phyloP scores from a whole-genome alignment of 2,329 filamentous ascomycete genomes.

The Penicillium brevicompactum region DNA sequence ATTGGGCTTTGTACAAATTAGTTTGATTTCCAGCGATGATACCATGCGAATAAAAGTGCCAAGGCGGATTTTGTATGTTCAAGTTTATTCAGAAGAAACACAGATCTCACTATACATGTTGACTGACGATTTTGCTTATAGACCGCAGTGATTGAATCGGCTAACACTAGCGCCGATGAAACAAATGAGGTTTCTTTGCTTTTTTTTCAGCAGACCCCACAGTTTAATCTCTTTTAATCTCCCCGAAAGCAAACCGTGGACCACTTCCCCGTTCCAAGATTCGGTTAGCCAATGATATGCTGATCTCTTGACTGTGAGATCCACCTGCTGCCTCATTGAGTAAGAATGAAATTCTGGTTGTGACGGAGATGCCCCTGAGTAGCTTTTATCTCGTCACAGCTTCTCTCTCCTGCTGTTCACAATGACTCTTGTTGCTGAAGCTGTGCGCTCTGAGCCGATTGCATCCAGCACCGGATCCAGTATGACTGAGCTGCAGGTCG shows the following conservation, averaged over 20 bases:
- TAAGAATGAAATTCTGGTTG: neutral
- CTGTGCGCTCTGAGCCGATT: neutral
- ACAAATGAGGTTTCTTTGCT: too few relatives aligned
- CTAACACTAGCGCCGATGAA: too few relatives aligned
- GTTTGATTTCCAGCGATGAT: constrained; percentile 14
- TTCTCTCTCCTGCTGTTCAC: neutral
- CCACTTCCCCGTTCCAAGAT: too few relatives aligned
- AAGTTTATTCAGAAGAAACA: neutral
- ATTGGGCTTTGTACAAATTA: constrained; percentile 1
- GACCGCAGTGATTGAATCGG: too few relatives aligned
- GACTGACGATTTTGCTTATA: too few relatives aligned
- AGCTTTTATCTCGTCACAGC: neutral
- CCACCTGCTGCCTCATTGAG: too few relatives aligned
- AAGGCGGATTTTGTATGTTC: neutral
- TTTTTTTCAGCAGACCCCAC: too few relatives aligned
- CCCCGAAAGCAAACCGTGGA: too few relatives aligned
- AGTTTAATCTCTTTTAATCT: too few relatives aligned
- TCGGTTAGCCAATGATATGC: too few relatives aligned
- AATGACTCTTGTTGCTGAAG: neutral
- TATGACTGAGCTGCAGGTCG: neutral
- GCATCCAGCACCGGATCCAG: neutral
- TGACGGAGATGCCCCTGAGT: neutral
- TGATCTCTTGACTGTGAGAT: too few relatives aligned
- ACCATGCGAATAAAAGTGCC: constrained; percentile 14
- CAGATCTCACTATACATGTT: neutral